phyloP scores from a whole-genome alignment of 2,329 filamentous ascomycete genomes.

The Claviceps sp. region DNA sequence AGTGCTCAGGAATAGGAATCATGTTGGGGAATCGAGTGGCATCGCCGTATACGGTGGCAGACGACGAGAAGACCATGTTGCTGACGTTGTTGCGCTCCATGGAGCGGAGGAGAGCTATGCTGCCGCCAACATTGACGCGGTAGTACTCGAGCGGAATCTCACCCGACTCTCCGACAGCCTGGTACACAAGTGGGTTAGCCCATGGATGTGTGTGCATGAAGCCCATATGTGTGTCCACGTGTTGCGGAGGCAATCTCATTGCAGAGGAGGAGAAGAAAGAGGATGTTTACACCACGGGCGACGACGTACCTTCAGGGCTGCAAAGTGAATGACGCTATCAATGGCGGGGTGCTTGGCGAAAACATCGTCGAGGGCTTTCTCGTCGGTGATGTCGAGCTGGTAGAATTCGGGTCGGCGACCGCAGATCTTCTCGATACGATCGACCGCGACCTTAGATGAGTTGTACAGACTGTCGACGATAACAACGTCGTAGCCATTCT shows the following conservation, averaged over 20 bases:
- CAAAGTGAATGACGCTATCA: slow-evolving; percentile 97
- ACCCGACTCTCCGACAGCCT: slow-evolving; percentile 91
- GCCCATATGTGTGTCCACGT: background rate
- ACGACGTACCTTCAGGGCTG: slow-evolving; percentile 68
- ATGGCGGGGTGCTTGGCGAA: slow-evolving; percentile 85
- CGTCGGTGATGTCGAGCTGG: slow-evolving; percentile 78
- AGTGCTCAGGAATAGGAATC: slow-evolving; percentile 97
- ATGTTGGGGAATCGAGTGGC: slow-evolving; percentile 92
- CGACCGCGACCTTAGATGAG: slow-evolving; percentile 79
- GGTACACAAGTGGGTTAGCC: background rate
- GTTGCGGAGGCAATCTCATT: background rate
- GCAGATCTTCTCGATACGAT: slow-evolving; percentile 87
- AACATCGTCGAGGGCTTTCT: slow-evolving; percentile 69
- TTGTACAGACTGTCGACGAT: slow-evolving; percentile 97
- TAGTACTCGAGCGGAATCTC: slow-evolving; percentile 97
- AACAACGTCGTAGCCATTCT: slow-evolving; percentile 92
- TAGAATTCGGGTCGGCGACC: slow-evolving; percentile 80
- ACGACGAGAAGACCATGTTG: slow-evolving; percentile 98
- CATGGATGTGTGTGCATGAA: background rate
- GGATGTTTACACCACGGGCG: background rate
- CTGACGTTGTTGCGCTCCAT: slow-evolving; percentile 85
- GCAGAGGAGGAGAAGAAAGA: background rate
- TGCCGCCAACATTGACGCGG: slow-evolving; percentile 89
- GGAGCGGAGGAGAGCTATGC: slow-evolving; percentile 69
- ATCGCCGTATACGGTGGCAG: slow-evolving; percentile 95